A percentile compares a stretch with the other conserved stretches of the same genome.
Conservation (phyloP, 2,329 filamentous ascomycete species). For the Botrytis cinerea region DNA sequence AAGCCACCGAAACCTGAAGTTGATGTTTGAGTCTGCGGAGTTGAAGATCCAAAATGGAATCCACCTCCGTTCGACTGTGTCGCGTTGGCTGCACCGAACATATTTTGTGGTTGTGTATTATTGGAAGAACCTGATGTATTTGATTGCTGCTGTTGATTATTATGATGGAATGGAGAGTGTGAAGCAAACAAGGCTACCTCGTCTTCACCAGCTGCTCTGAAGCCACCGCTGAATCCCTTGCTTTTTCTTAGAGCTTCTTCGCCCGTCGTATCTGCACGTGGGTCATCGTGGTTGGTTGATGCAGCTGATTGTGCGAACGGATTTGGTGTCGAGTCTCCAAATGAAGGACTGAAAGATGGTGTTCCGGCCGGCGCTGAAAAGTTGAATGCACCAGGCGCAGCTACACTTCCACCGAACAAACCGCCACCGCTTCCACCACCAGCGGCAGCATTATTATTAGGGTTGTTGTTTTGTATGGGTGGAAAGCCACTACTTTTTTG, state of each 20-base stretch:
- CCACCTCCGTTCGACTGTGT: slow-evolving; percentile 11
- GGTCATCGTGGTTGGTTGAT: slow-evolving; percentile 25
- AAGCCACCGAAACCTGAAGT: slow-evolving; percentile 12
- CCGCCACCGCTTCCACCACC: slow-evolving; percentile 29
- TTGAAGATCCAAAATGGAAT: slow-evolving; percentile 18
- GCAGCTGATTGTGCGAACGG: slow-evolving; percentile 17
- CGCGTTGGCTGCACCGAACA: slow-evolving; percentile 10
- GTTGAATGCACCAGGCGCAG: slow-evolving; percentile 35
- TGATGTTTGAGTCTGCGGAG: not conserved
- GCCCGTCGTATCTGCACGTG: slow-evolving; percentile 26
- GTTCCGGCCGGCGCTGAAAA: slow-evolving; percentile 34
- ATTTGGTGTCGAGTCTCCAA: slow-evolving; percentile 25
- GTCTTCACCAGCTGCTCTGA: slow-evolving; percentile 13
- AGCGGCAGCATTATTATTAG: not conserved
- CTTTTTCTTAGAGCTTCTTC: slow-evolving; percentile 21
- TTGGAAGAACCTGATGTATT: slow-evolving; percentile 10
- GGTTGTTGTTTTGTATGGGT: slow-evolving; percentile 18
- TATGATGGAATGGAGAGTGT: slow-evolving; percentile 14
- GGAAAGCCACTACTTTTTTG: slow-evolving; percentile 12
- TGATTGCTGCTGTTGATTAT: slow-evolving; percentile 3
- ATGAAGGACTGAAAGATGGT: slow-evolving; percentile 25
- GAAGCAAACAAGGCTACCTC: slow-evolving; percentile 12
- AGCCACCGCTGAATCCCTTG: slow-evolving; percentile 8
- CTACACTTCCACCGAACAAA: slow-evolving; percentile 39
- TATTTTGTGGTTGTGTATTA: slow-evolving; percentile 8